Base-by-base conservation (phyloP, 371 early-diverging fungal genomes). In the Mortierella sp. region DNA sequence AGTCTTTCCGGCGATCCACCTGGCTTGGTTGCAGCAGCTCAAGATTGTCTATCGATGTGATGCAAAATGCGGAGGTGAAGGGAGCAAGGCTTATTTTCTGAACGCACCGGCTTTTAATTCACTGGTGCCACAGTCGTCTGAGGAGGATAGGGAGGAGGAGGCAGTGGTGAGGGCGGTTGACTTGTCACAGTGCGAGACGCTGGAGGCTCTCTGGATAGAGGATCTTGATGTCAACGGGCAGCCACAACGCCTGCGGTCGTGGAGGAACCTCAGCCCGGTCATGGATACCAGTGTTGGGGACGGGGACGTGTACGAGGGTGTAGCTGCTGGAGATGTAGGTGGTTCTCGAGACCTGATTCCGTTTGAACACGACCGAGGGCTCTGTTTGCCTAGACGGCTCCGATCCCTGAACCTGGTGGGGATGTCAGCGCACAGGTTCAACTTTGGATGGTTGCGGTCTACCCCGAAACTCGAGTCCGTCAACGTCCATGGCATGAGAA, bases 181-280 rank as follows among this genome's bases (percentile, higher is more conserved):
- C 64, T 48, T 76, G 16, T 66, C 76, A 1, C 40, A 26, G 5
- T 76, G 76, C 37, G 37, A 31, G 58, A 47, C 70, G 10, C 19
- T 76, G 58, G 66, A 70, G 44, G 39, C 8, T 10, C 19, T 76
- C n/a, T 70, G 34, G 48, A 76, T 76, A 37, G 76, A 76, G 24
- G 76, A 76, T 29, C 47, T 55, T 11, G 76, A 70, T 13, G 45
- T n/a, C 7, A 22, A 43, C 31, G 70, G 70, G 14, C 65, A 13
- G 52, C 70, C 76, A 24, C 76, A 76, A 8, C 70, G 31, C 29
- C 41, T 70, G 41, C 58, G 40, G 40, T 26, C 47, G 26, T 58
- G 24, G 34, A 40, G 13, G 24, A 16, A 48, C 11, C n/a, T n/a
- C n/a, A n/a, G n/a, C n/a, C 70, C 22, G 22, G 67, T 31, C 37